These are phyloP conservation scores for Xerocomus alliaceus DNA, from an alignment of 1,284 basidiomycete species.

Conservation along the genomic window DNA sequence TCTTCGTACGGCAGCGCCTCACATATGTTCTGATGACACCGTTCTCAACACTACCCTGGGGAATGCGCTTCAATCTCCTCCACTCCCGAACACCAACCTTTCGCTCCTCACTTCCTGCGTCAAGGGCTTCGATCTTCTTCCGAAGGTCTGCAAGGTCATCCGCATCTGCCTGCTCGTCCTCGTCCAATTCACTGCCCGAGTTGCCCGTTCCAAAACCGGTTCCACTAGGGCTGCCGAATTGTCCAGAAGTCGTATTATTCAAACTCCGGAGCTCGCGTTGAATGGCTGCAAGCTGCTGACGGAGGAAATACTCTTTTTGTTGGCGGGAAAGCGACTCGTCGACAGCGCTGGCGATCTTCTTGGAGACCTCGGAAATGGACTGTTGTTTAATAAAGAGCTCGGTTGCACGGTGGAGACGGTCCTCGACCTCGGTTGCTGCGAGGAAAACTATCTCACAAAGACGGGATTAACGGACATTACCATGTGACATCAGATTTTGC, in stretches of 20 bases:
- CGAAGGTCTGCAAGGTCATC: conserved; percentile 82
- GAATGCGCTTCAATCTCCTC: conserved; percentile 75
- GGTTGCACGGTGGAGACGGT: conserved; percentile 67
- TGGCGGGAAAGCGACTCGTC: conserved; percentile 81
- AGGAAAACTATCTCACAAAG: conserved; percentile 61
- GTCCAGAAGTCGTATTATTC: conserved; percentile 39
- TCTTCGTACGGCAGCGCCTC: conserved; percentile 12
- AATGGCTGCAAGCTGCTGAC: conserved; percentile 88
- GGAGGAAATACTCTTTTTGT: conserved; percentile 83
- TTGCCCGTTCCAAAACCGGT: conserved; percentile 25
- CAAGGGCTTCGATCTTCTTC: conserved; percentile 81
- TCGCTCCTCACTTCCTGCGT: conserved; percentile 75
- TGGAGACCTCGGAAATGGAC: conserved; percentile 76
- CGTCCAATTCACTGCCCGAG: conserved; percentile 60
- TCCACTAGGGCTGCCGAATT: conserved; percentile 10
- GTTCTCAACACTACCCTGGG: conserved; percentile 78
- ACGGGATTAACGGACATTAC: conserved; percentile 5
- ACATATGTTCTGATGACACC: conserved; percentile 82
- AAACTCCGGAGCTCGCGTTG: conserved; percentile 82
- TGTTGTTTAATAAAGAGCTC: conserved; percentile 73
- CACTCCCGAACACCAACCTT: conserved; percentile 86
- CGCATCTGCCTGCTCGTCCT: conserved; percentile 77
- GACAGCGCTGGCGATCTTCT: conserved; percentile 78
- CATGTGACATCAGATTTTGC: background rate
- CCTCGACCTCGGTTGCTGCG: conserved; percentile 59